Base-by-base conservation (phyloP, 768 basidiomycete species). In the Pulveroboletus sp. region DNA sequence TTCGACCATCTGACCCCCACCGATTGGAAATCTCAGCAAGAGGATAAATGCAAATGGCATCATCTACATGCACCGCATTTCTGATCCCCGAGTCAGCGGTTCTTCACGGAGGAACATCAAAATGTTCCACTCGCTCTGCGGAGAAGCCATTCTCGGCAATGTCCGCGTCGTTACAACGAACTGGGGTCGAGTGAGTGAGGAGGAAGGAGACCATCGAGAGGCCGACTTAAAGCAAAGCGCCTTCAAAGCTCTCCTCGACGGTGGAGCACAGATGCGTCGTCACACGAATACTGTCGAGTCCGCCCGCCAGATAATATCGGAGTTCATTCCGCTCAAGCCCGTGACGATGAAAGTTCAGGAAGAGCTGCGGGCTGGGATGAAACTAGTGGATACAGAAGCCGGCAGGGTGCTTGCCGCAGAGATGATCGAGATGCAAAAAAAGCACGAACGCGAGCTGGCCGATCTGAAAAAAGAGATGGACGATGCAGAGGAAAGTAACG, bases 121-220 rank as follows among this genome's bases (percentile, higher is more conserved):
- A 21, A 66, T 76, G 62, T 76, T 78, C 58, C 55, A 68, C 20
- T 64, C 71, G 45, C 64, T 79, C n/a, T 79, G 76, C 43, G 76
- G 77, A 2, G 68, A 71, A 21, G 58, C 49, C 10, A 64, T 71
- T 10, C 67, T 77, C 16, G 50, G 59, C 29, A 76, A 72, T 41
- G 74, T 78, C 14, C 60, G 73, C 5, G 67, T 79, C 40, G 70
- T 70, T 29, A 77, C 78, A 1, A 78, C 68, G 14, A 76, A 72
- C 71, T 77, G 76, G 76, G 66, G 60, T 17, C 55, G 66, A 24
- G 65, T 72, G 29, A 59, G 52, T 58, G 44, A 47, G 20, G 55
- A 60, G 4, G 47, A 66, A 2, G 69, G 62, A 17, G 38, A 51
- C 19, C 39, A 40, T 21, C 62, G 72, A 16, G 69, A 39, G 36